Conservation (phyloP, 2,329 filamentous ascomycete species). For the Microascus cirrosus region DNA sequence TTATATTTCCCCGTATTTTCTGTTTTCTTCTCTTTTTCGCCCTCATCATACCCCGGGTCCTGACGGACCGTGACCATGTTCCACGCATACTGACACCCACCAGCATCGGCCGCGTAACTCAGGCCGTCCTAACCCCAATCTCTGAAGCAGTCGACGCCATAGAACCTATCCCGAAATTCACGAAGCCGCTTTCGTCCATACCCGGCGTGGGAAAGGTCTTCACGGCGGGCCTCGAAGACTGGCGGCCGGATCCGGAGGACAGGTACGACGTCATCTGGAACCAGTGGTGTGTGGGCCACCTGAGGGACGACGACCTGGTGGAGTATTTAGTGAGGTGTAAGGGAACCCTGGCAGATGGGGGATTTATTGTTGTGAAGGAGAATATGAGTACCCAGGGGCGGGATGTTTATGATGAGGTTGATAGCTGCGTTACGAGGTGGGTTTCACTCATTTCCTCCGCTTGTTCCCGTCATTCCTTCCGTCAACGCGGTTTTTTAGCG, state of each 20-base stretch:
- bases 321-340: constrained; percentile 54
- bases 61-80: not conserved
- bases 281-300: constrained; percentile 82
- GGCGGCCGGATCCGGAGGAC: constrained; percentile 34
- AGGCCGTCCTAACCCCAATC: constrained; percentile 61
- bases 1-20: not conserved
- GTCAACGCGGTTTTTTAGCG: no score
- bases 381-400: constrained; percentile 49
- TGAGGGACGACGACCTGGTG: constrained; percentile 64
- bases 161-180: constrained; percentile 78
- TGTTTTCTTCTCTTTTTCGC: not conserved
- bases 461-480: not conserved
- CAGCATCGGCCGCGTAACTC: constrained; percentile 74
- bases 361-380: constrained; percentile 41
- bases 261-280: constrained; percentile 77
- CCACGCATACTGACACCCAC: not conserved
- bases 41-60: not conserved
- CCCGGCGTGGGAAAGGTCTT: constrained; percentile 52
- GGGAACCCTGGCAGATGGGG: constrained; percentile 19
- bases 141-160: constrained; percentile 69
- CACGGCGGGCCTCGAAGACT: constrained; percentile 64
- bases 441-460: constrained; percentile 7
- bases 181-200: constrained; percentile 43
- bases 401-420: constrained; percentile 65
- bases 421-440: constrained; percentile 66